Conservation (phyloP, 306 rosid genomes). For the Cucumis cinereus region DNA sequence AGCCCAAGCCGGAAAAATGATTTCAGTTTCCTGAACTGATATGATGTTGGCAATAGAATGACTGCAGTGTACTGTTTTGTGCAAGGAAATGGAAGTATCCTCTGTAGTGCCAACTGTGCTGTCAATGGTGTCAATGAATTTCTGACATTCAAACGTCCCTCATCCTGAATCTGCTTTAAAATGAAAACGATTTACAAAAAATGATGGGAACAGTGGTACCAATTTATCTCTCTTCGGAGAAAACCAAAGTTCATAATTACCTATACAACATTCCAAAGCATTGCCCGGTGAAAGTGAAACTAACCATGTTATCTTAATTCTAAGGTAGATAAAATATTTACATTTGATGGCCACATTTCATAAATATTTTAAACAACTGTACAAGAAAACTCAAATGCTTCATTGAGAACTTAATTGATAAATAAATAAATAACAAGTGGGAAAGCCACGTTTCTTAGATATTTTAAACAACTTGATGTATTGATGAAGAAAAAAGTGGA, state of each 20-base stretch:
- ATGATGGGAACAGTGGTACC: not conserved
- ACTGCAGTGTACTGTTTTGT: constrained; percentile 71
- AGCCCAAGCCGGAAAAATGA: constrained; percentile 38
- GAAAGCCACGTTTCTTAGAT: not conserved
- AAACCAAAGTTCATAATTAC: not conserved
- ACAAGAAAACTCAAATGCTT: not conserved
- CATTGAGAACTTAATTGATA: not conserved
- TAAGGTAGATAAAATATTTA: not conserved
- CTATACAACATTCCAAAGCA: not conserved
- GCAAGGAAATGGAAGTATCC: constrained; percentile 76
- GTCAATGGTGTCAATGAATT: constrained; percentile 44
- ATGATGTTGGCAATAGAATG: constrained; percentile 63
- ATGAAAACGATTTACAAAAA: not conserved
- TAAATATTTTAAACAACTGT: not conserved
- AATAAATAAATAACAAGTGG: not conserved
- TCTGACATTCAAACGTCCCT: constrained; percentile 67
- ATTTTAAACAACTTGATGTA: not conserved
- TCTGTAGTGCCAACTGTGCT: constrained; percentile 57
- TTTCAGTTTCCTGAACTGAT: constrained; percentile 40
- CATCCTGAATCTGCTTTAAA: constrained; percentile 53
- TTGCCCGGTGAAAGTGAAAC: not conserved
- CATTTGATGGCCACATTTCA: not conserved
- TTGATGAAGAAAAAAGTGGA: not conserved
- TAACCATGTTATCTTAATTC: not conserved
- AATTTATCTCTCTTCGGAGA: not conserved